Percentiles rank a stretch among this genome's conserved stretches.
These are phyloP conservation scores for Spongospora subterranea DNA, from an alignment of 208 protist species.

Conservation along the genomic window DNA sequence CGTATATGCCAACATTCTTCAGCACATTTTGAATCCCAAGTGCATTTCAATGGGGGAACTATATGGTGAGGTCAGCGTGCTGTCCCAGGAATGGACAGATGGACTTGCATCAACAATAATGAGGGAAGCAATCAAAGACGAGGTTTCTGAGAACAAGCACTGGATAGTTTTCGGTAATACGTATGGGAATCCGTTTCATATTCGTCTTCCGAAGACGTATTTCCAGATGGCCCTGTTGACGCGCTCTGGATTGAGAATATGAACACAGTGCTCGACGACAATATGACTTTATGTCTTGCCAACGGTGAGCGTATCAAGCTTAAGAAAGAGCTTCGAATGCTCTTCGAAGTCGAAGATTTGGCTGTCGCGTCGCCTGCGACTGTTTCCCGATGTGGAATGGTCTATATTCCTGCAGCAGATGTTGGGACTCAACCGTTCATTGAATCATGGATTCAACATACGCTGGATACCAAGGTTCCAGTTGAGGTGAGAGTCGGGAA, in stretches of 20 bases:
- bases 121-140: constrained; percentile 81
- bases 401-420: constrained; percentile 90
- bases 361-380: constrained; percentile 95
- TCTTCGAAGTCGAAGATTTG: constrained; percentile 98
- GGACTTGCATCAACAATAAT: constrained; percentile 80
- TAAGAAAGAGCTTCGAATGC: constrained; percentile 81
- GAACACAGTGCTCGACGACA: constrained; percentile 97
- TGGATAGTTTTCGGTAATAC: constrained; percentile 87
- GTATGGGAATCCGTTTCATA: background rate
- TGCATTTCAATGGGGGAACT: constrained; percentile 94
- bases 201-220: constrained; percentile 74
- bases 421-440: constrained; percentile 89
- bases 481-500: background rate
- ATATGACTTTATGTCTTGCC: constrained; percentile 94
- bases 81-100: constrained; percentile 83
- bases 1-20: constrained; percentile 73
- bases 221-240: constrained; percentile 93
- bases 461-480: constrained; percentile 69
- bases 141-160: constrained; percentile 72
- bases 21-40: constrained; percentile 96
- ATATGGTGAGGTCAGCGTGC: constrained; percentile 87
- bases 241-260: constrained; percentile 98
- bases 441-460: constrained; percentile 83
- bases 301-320: constrained; percentile 96
- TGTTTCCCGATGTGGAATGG: constrained; percentile 96